Evolutionary conservation across 2,329 filamentous ascomycete species (phyloP).

Genomic region (Stromatinia cepivora): DNA sequence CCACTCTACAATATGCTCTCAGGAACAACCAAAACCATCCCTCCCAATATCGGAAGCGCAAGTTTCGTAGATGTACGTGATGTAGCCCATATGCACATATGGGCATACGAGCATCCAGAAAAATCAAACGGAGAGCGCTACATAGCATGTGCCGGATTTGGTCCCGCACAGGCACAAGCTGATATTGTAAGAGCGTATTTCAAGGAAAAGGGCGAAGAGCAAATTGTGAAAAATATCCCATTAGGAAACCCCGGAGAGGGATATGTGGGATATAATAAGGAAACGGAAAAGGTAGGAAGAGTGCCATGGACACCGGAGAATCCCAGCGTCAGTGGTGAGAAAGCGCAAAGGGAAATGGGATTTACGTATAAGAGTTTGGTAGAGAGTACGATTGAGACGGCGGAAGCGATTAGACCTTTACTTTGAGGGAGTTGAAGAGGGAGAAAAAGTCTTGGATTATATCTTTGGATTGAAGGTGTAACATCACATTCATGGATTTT

Average conservation of each 20-base stretch:
- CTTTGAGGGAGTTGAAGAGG: constrained; percentile 19
- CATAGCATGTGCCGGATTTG: constrained; percentile 41
- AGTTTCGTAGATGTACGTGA: constrained; percentile 48
- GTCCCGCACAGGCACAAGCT: constrained; percentile 43
- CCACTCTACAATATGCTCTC: constrained; percentile 43
- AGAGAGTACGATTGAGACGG: constrained; percentile 42
- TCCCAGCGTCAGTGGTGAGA: constrained; percentile 35
- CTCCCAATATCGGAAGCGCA: constrained; percentile 35
- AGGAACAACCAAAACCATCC: constrained; percentile 37
- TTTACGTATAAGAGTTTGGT: constrained; percentile 35
- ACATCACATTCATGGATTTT: neutral
- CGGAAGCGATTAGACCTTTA: constrained; percentile 38
- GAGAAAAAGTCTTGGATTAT: neutral
- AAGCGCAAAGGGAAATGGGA: constrained; percentile 37
- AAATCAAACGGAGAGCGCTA: constrained; percentile 47
- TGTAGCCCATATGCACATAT: constrained; percentile 46
- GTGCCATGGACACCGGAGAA: constrained; percentile 28
- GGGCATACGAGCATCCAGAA: constrained; percentile 42
- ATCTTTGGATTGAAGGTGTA: neutral
- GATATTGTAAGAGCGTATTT: constrained; percentile 46
- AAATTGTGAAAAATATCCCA: constrained; percentile 40
- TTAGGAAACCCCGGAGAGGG: constrained; percentile 45
- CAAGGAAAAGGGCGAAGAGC: constrained; percentile 37
- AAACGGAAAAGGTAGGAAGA: constrained; percentile 28
- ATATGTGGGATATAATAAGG: constrained; percentile 40